Evolutionary conservation across 192 early-diverging fungal species (phyloP), one percentile per base, ranked within the genome.

Genomic region (Mortierella claussenii): DNA sequence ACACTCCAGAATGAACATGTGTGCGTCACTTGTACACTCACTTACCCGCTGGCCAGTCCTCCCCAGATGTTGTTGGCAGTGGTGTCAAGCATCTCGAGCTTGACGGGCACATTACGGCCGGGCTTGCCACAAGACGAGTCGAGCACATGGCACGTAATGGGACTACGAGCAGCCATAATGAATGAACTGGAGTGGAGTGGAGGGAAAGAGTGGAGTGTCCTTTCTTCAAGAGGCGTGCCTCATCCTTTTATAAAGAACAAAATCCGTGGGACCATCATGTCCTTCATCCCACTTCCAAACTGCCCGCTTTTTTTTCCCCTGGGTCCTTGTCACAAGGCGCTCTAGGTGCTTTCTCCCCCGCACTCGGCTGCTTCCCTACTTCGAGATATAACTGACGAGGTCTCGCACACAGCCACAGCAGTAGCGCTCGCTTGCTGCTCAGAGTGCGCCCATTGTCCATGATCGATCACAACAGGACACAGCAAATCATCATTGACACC

Each of bases 61-160:
- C 33, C 31, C 80, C 84, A 81, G 63, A 60, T 69, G 55, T 81
- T 65, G 32, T 56, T 60, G 26, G 59, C 71, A 30, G 66, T 51
- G 60, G 79, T 55, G 54, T 86, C 74, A 37, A 85, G 63, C 20
- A 81, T 52, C 54, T 89, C 89, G 54, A 94, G 85, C 46, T 79
- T 84, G 57, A 97, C 89, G 32, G 75, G 83, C 21, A 95, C 88
- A 53, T 88, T 89, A 33, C 84, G 68, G 7, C 90, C 93, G 17
- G 96, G 94, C 31, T 60, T 52, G 52, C 96, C 95, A 51, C 79
- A 73, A 12, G 91, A 87, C 36, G 94, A 92, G 79, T 95, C 92
- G 28, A 97, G 88, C 32, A 97, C 90, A 79, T 97, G 96, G 60
- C 94, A 94, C 36, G 93, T 95, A 62, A 96, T 91, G 55, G 91